phyloP scores from a whole-genome alignment of 2,329 filamentous ascomycete genomes.

The Fusarium sp. region DNA sequence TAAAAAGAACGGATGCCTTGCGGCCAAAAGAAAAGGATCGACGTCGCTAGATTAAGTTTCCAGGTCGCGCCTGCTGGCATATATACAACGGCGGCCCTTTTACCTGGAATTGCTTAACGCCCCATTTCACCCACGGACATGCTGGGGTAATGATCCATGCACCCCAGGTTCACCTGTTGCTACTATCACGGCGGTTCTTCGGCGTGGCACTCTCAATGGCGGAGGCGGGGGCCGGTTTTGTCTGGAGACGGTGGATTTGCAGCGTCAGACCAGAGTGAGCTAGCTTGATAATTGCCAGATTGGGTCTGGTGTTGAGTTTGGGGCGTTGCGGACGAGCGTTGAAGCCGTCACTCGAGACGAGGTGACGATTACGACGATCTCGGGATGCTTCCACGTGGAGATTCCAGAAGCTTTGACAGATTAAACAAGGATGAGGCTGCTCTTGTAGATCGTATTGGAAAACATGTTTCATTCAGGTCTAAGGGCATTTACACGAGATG shows the following conservation, averaged over 20 bases:
- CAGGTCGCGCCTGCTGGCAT: constrained; percentile 18
- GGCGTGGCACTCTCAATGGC: constrained; percentile 31
- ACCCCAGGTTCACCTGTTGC: constrained; percentile 33
- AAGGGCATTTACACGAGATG: not conserved
- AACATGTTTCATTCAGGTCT: not conserved
- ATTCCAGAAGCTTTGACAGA: constrained; percentile 29
- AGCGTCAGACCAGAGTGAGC: constrained; percentile 4
- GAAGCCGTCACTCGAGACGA: not conserved
- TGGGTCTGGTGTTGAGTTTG: constrained; percentile 1
- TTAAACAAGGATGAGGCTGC: constrained; percentile 12
- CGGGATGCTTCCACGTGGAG: constrained; percentile 2
- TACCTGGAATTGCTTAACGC: not conserved
- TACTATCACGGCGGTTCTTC: constrained; percentile 35
- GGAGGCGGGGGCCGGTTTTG: constrained; percentile 26
- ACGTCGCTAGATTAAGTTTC: constrained; percentile 15
- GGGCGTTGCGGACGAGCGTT: constrained; percentile 15
- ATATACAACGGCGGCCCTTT: constrained; percentile 23
- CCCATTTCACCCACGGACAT: constrained; percentile 14
- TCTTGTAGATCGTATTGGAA: constrained; percentile 8
- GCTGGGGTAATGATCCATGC: constrained; percentile 34
- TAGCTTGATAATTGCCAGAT: constrained; percentile 26
- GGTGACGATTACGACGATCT: not conserved
- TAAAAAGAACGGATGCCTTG: constrained; percentile 37
- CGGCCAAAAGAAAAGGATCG: constrained; percentile 27
- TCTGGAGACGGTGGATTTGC: constrained; percentile 18